Conservation (phyloP, 495 filamentous ascomycete species). For the Penicillium roqueforti region DNA sequence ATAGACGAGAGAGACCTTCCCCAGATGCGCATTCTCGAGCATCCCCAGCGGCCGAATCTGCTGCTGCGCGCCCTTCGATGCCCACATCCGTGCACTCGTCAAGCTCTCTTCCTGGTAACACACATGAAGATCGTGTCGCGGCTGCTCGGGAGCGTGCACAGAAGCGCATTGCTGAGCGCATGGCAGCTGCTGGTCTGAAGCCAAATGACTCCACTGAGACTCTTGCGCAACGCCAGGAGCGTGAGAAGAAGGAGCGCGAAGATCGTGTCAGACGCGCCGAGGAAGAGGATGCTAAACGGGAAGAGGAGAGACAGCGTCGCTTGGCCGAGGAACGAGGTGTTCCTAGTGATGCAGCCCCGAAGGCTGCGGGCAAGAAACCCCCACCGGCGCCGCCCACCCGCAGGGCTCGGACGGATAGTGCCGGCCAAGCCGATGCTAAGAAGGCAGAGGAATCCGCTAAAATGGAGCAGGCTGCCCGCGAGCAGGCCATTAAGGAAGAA, state of each 20-base stretch:
- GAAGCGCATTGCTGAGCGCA: constrained; percentile 93
- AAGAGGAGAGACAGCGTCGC: constrained; percentile 79
- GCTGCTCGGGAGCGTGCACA: constrained; percentile 97
- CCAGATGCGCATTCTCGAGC: constrained; percentile 25
- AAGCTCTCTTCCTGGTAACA: constrained; percentile 60
- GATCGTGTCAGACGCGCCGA: constrained; percentile 84
- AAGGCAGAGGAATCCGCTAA: constrained; percentile 55
- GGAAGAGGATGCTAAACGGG: constrained; percentile 89
- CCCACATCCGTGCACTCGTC: constrained; percentile 41
- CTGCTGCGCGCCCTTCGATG: constrained; percentile 37
- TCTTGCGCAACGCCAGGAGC: constrained; percentile 76
- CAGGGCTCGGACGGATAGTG: constrained; percentile 62
- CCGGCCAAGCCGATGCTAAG: constrained; percentile 52
- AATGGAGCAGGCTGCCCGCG: constrained; percentile 49
- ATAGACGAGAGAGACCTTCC: constrained; percentile 23
- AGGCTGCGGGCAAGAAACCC: constrained; percentile 66
- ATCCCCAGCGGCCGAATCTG: constrained; percentile 21
- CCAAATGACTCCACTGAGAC: constrained; percentile 67
- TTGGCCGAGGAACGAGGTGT: constrained; percentile 76
- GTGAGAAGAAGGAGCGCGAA: constrained; percentile 82
- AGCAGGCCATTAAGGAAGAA: constrained; percentile 59
- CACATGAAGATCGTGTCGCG: constrained; percentile 87
- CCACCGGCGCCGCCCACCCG: constrained; percentile 80
- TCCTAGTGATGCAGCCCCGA: constrained; percentile 51
- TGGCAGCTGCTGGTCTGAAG: constrained; percentile 90